Evolutionary conservation across 176 grass and related monocot genomes (phyloP).

Genomic region (Paspalum notatum): DNA sequence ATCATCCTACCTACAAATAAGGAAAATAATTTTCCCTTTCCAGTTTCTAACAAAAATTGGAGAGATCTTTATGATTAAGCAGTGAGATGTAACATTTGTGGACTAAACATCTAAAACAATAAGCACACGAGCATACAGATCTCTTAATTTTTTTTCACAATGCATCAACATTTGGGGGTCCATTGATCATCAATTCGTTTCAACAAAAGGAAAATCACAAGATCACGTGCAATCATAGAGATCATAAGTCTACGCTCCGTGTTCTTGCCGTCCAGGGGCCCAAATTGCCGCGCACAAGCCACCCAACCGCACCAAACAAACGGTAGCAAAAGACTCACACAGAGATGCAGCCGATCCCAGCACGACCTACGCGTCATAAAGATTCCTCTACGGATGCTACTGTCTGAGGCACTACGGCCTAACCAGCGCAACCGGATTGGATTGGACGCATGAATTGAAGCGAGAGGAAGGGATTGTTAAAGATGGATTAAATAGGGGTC

Average conservation of each 20-base stretch:
- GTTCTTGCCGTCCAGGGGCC: background rate
- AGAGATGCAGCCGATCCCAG: background rate
- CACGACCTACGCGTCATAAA: background rate
- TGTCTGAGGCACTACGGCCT: background rate
- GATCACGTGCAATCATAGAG: background rate
- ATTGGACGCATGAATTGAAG: background rate
- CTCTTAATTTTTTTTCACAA: slow-evolving; percentile 4
- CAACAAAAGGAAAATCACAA: background rate
- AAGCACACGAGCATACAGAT: background rate
- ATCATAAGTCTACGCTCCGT: background rate
- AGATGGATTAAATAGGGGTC: background rate
- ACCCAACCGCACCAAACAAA: background rate
- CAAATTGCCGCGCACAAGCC: background rate
- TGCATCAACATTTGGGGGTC: background rate
- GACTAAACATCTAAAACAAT: background rate
- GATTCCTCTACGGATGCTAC: background rate
- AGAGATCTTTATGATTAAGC: background rate
- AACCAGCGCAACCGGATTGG: slow-evolving; percentile 20
- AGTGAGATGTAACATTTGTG: background rate
- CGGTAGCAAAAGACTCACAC: background rate
- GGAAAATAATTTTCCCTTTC: background rate
- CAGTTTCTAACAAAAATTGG: background rate
- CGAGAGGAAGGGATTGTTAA: background rate
- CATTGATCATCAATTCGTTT: background rate
- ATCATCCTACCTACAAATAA: background rate